Evolutionary conservation across 352 stramenopile genomes (phyloP).

Genomic region (Phytophthora ramorum): DNA sequence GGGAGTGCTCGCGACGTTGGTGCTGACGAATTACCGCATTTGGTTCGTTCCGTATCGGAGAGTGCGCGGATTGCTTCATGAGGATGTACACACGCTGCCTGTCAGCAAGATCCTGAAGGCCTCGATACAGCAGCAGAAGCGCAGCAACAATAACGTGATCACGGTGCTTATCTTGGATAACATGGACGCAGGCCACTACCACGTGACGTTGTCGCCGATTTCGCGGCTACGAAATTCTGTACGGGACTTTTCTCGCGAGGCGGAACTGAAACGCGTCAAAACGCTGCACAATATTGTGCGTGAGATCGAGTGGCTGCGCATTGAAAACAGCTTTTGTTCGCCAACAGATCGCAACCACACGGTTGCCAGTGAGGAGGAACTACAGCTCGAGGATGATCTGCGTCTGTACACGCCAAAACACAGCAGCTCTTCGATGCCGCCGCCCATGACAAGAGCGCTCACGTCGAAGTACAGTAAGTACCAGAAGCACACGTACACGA

Average conservation of each 20-base stretch:
- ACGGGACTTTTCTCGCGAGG: slow-evolving; percentile 71
- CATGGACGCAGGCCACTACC: slow-evolving; percentile 88
- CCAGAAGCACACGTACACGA: slow-evolving; percentile 43
- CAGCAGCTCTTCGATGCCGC: slow-evolving; percentile 41
- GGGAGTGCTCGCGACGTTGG: slow-evolving; percentile 77
- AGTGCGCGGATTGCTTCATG: slow-evolving; percentile 76
- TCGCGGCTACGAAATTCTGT: slow-evolving; percentile 73
- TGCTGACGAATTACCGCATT: slow-evolving; percentile 86
- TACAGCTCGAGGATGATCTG: slow-evolving; percentile 66
- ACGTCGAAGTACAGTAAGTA: slow-evolving; percentile 44
- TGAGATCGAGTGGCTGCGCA: slow-evolving; percentile 85
- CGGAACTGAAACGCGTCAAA: slow-evolving; percentile 83
- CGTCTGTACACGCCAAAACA: slow-evolving; percentile 71
- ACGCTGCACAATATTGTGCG: slow-evolving; percentile 79
- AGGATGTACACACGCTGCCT: slow-evolving; percentile 85
- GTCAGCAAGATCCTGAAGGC: slow-evolving; percentile 84
- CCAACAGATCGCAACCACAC: slow-evolving; percentile 77
- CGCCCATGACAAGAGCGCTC: slow-evolving; percentile 38
- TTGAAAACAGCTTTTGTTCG: slow-evolving; percentile 88
- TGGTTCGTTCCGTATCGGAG: slow-evolving; percentile 87
- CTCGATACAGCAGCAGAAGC: slow-evolving; percentile 81
- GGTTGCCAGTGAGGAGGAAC: slow-evolving; percentile 53
- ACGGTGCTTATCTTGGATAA: slow-evolving; percentile 83
- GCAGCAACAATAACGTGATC: slow-evolving; percentile 81
- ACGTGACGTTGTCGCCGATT: slow-evolving; percentile 86